Conservation (phyloP, 2,329 filamentous ascomycete genomes). For the Aulographum hederae region DNA sequence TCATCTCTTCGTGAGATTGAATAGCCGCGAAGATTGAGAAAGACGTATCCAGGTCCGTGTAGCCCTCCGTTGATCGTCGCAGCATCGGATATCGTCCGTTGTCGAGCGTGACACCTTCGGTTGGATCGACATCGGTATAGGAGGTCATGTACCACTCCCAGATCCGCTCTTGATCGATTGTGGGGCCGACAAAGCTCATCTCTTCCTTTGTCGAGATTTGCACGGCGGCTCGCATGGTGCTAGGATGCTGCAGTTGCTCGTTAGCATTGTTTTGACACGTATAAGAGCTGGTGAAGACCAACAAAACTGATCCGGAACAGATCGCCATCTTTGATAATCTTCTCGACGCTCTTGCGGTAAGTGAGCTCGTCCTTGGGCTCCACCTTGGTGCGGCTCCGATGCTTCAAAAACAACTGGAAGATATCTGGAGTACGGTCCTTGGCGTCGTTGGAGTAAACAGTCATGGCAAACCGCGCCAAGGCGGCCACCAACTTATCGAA, state of each 20-base stretch:
- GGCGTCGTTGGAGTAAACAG: constrained; percentile 67
- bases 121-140: constrained; percentile 75
- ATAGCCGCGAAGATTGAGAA: too few relatives aligned
- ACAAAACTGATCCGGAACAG: constrained; percentile 50
- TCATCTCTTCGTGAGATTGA: too few relatives aligned
- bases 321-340: constrained; percentile 81
- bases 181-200: constrained; percentile 55
- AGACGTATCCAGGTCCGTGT: too few relatives aligned
- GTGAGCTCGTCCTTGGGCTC: constrained; percentile 82
- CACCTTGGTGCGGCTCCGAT: constrained; percentile 56
- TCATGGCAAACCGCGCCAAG: constrained; percentile 61
- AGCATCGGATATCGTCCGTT: constrained; percentile 22
- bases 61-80: too few relatives aligned
- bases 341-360: constrained; percentile 81
- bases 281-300: constrained; percentile 14
- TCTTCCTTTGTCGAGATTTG: constrained; percentile 81
- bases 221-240: constrained; percentile 35
- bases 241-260: constrained; percentile 25
- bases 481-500: constrained; percentile 75
- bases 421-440: constrained; percentile 93
- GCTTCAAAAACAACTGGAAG: constrained; percentile 67
- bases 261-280: constrained; percentile 40
- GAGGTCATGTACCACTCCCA: constrained; percentile 97
- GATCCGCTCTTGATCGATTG: constrained; percentile 40
- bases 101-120: constrained; percentile 26